Evolutionary conservation across 208 protist genomes (phyloP), one percentile per base, ranked within the genome.

Genomic region (Acanthamoeba polyphaga): DNA sequence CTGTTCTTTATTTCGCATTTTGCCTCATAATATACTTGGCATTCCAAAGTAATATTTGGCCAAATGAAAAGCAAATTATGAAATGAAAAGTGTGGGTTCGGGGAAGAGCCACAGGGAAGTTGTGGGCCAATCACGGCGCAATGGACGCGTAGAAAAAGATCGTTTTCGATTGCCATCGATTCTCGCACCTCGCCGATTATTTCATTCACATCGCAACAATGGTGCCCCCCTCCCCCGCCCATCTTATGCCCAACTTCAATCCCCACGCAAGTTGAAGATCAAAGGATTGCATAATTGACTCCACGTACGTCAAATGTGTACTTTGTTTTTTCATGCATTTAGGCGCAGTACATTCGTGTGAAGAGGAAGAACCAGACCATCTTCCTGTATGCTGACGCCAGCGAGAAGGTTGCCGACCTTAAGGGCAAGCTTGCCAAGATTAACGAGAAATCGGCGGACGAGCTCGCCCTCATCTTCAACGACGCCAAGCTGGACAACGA

Each of bases 291-390:
- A 58, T 58, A 17, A 19, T 19, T 58, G 9, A 17, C 15, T 58
- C 13, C 53, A 58, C 9, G 15, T 17, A 58, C 38, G 38, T 38
- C 53, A 58, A 58, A 19, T 58, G 27, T 89, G 17, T 3, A 55
- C 51, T 1, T 8, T 22, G n/a, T 89, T 66, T 22, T 13, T 29
- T 13, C 34, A 60, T 74, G 7, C 9, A 55, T 55, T 19, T 62
- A 94, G 90, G 64, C 90, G 7, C 64, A 85, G 51, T 94, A 94
- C 68, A 66, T 94, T 58, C 90, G 90, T 29, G 58, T 94, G 17
- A 94, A 94, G 90, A 94, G 90, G 51, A 84, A 78, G 72, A 94
- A 94, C 53, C 90, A 94, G 13, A 94, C 90, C 22, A 84, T 94
- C 72, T 94, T 94, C 90, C 53, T 94, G 70, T 85, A 78, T n/a